A percentile compares a stretch with the other conserved stretches of the same genome.
Conservation (phyloP, 305 asterid genomes). For the Rubia tinctorum region DNA sequence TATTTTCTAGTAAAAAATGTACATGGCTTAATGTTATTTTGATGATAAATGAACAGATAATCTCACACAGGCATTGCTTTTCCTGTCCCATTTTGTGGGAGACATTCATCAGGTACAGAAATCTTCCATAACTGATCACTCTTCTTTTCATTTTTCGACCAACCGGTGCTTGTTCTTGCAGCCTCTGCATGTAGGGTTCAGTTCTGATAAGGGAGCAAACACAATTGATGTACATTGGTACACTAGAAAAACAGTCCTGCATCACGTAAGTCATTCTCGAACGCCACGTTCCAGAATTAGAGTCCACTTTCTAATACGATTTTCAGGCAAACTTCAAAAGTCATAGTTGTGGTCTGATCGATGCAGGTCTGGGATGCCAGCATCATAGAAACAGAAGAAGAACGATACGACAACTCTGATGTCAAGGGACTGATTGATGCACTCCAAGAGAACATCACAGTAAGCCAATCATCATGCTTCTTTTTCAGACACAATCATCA, state of each 20-base stretch:
- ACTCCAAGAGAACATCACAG: constrained; percentile 70
- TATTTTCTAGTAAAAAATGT: not conserved
- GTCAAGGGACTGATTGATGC: constrained; percentile 42
- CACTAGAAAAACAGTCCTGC: constrained; percentile 64
- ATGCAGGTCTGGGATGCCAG: constrained; percentile 51
- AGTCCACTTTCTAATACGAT: no score
- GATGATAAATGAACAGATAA: constrained; percentile 47
- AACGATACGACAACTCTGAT: constrained; percentile 50
- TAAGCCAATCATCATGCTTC: constrained; percentile 16
- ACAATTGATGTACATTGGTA: constrained; percentile 77
- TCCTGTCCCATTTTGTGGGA: constrained; percentile 80
- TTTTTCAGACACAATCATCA: not conserved
- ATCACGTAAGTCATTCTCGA: constrained; percentile 50
- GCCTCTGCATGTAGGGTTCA: constrained; percentile 70
- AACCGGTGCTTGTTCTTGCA: constrained; percentile 22
- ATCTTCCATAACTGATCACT: not conserved
- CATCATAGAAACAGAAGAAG: constrained; percentile 71
- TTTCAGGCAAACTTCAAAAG: no score
- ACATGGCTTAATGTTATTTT: not conserved
- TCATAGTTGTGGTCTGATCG: not conserved
- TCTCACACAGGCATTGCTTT: constrained; percentile 60
- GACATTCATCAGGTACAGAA: constrained; percentile 78
- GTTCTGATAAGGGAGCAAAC: constrained; percentile 47
- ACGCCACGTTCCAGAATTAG: no score
- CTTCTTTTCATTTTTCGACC: not conserved